phyloP scores from a whole-genome alignment of 352 stramenopile genomes.

The Thalassiosira ordinaria region DNA sequence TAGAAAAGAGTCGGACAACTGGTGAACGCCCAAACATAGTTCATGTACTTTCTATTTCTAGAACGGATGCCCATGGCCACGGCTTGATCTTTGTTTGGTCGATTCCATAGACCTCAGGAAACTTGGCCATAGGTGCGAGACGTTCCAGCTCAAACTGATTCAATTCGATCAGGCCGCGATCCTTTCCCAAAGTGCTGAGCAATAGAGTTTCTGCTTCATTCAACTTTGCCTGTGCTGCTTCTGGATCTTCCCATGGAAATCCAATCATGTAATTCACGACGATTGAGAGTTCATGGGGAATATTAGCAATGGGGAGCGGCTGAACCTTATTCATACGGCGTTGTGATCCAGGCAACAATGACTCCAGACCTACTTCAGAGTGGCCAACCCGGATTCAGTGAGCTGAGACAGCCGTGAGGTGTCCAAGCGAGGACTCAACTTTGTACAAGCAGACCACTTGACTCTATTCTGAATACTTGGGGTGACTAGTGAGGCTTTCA shows the following conservation, averaged over 20 bases:
- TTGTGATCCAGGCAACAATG: conserved; percentile 24
- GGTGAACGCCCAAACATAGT: too few species aligned
- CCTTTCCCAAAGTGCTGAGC: neutral
- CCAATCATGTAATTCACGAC: conserved; percentile 37
- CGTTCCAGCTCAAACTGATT: conserved; percentile 33
- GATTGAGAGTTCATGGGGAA: neutral
- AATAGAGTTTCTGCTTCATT: conserved; percentile 9
- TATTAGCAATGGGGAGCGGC: neutral
- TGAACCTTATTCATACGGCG: conserved; percentile 22
- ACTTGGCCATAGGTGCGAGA: conserved; percentile 9
- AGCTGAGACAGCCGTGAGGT: conserved; percentile 1
- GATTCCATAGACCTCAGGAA: conserved; percentile 2
- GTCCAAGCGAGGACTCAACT: conserved; percentile 12
- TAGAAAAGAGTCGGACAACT: too few species aligned
- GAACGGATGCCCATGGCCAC: too few species aligned
- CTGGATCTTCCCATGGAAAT: conserved; percentile 23
- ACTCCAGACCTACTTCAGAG: conserved; percentile 28
- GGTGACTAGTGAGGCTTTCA: conserved; percentile 27
- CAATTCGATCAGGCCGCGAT: conserved; percentile 3
- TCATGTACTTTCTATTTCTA: too few species aligned
- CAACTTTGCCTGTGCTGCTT: conserved; percentile 1
- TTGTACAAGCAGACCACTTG: conserved; percentile 25
- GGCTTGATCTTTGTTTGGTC: neutral
- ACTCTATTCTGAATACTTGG: conserved; percentile 8
- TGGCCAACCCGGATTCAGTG: conserved; percentile 10